Percentiles rank a stretch among this genome's conserved stretches.
Conservation (phyloP, 2,329 filamentous ascomycete species). For the Fusarium hostae region DNA sequence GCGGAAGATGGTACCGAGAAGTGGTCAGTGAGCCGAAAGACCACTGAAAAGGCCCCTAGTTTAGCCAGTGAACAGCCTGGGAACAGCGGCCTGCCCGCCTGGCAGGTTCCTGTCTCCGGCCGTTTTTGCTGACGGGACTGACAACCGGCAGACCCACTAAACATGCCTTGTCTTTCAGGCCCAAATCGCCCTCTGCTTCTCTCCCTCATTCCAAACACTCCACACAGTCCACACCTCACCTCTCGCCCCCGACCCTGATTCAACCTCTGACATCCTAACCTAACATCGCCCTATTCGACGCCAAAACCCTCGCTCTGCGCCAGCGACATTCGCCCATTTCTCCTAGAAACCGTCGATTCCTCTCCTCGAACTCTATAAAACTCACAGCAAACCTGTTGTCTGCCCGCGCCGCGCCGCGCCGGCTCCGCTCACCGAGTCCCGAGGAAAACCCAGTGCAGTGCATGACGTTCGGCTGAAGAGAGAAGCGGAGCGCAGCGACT, state of each 20-base stretch:
- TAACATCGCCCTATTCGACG: constrained; percentile 39
- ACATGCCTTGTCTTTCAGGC: constrained; percentile 51
- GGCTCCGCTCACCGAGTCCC: constrained; percentile 33
- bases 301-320: constrained; percentile 39
- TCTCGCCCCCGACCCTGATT: constrained; percentile 44
- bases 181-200: constrained; percentile 36
- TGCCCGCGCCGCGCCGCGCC: constrained; percentile 33
- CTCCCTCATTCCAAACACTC: constrained; percentile 47
- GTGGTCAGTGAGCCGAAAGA: constrained; percentile 31
- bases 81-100: constrained; percentile 25
- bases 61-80: constrained; percentile 14
- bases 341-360: constrained; percentile 28
- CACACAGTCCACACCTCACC: constrained; percentile 43
- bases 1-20: constrained; percentile 21
- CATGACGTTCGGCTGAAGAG: constrained; percentile 47
- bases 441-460: constrained; percentile 44
- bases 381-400: constrained; percentile 17
- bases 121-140: constrained; percentile 20
- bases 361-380: constrained; percentile 4
- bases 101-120: constrained; percentile 20
- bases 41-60: constrained; percentile 1
- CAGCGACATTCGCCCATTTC: constrained; percentile 42
- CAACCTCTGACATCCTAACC: constrained; percentile 45
- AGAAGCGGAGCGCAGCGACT: constrained; percentile 49
- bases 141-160: constrained; percentile 6